These are phyloP conservation scores for Beauveria brongniartii DNA, from an alignment of 2,329 filamentous ascomycete species.

Conservation along the genomic window DNA sequence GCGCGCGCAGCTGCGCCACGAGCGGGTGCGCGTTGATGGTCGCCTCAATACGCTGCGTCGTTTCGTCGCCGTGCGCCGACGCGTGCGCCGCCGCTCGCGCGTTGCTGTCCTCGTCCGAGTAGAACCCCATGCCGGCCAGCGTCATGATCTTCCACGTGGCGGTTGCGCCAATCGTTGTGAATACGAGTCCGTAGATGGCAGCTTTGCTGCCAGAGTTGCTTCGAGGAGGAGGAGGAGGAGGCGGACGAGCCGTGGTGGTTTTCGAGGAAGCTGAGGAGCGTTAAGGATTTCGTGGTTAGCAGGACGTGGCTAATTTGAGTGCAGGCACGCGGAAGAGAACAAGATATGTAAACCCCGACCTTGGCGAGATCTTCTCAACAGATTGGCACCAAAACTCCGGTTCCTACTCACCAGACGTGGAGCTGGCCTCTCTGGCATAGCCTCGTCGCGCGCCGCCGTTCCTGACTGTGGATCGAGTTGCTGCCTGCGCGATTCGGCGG, in stretches of 20 bases:
- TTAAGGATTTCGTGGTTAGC: neutral
- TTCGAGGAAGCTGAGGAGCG: neutral
- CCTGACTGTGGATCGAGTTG: slow-evolving; percentile 9
- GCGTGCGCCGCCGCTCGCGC: slow-evolving; percentile 42
- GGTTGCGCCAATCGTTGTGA: slow-evolving; percentile 24
- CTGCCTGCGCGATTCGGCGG: slow-evolving; percentile 19
- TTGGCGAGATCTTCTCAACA: neutral
- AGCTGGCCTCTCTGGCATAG: slow-evolving; percentile 15
- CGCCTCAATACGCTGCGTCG: slow-evolving; percentile 55
- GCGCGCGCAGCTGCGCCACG: slow-evolving; percentile 57
- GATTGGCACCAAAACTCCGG: neutral
- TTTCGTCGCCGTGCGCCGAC: slow-evolving; percentile 40
- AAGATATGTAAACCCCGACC: neutral
- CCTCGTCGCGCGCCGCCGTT: slow-evolving; percentile 16
- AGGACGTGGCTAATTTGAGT: neutral
- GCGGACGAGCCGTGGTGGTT: neutral
- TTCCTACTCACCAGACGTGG: slow-evolving; percentile 18
- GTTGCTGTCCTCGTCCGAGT: slow-evolving; percentile 64
- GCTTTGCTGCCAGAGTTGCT: slow-evolving; percentile 17
- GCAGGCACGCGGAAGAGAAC: neutral
- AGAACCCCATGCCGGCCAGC: slow-evolving; percentile 29
- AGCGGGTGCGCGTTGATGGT: slow-evolving; percentile 70
- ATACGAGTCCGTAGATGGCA: slow-evolving; percentile 23
- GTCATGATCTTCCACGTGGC: slow-evolving; percentile 29
- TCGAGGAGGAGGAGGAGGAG: neutral